phyloP scores from a whole-genome alignment of 2,329 filamentous ascomycete genomes.

The Fusarium sp. region DNA sequence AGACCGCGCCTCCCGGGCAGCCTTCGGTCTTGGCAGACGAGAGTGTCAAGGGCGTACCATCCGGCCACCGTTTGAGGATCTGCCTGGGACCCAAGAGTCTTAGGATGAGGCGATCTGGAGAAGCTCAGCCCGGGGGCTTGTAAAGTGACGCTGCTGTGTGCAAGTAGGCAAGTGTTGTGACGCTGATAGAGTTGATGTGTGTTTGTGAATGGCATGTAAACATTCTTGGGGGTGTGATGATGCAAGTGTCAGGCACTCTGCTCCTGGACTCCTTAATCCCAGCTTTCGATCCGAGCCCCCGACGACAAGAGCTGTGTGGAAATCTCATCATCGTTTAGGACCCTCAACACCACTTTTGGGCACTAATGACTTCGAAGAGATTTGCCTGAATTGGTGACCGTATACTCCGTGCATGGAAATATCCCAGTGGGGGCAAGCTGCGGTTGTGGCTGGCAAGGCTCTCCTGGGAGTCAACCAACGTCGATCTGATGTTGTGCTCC shows the following conservation, averaged over 20 bases:
- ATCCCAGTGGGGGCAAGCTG: neutral
- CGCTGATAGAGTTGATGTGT: neutral
- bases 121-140: neutral
- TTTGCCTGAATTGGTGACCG: neutral
- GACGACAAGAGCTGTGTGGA: neutral
- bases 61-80: neutral
- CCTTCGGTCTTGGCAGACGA: slow-evolving; percentile 1
- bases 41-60: neutral
- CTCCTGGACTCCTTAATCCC: neutral
- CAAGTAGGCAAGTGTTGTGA: neutral
- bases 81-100: neutral
- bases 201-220: neutral
- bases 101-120: neutral
- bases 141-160: neutral
- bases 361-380: neutral
- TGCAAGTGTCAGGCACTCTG: neutral
- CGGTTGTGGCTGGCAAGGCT: slow-evolving; percentile 8
- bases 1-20: neutral
- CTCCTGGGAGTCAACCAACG: neutral
- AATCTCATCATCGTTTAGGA: neutral
- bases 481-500: neutral
- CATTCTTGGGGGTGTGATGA: neutral
- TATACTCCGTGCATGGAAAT: neutral
- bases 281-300: neutral
- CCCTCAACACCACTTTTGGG: neutral